Base-by-base conservation (phyloP, 1,284 basidiomycete genomes). In the Sporisorium iseilematis-ciliati region DNA sequence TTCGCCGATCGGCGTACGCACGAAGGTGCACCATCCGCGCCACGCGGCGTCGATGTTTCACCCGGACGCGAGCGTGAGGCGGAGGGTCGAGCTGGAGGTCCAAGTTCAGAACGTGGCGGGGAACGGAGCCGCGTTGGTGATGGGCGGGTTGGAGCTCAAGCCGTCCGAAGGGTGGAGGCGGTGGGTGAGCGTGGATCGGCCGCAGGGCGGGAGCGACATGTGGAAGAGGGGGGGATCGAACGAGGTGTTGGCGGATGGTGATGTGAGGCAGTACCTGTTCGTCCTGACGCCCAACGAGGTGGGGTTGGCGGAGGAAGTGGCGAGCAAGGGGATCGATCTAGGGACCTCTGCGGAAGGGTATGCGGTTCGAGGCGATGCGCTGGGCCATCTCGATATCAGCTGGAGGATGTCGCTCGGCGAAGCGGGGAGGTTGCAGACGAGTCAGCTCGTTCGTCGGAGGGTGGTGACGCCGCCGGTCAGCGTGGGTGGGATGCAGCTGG, bases 181-280 rank as follows among this genome's bases (percentile, higher is more conserved):
- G 26, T 62, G 79, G 50, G 20, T 38, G 6, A 75, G 66, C 43
- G 43, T 74, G 8, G 77, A 77, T 41, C 65, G 71, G 40, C 71
- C 68, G 2, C n/a, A 29, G 16, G 12, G 0, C 55, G 23, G 4
- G 33, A 14, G 1, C n/a, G 80, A 76, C 31, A 57, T 78, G 46
- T 76, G 75, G 66, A 16, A 71, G 14, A 55, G 52, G 48, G 21
- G 26, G 5, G 49, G 50, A 7, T 26, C 20, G 10, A 53, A 57
- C 16, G 61, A 67, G 31, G 52, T 73, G 8, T 61, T 85, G 1
- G 61, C 69, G 14, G 79, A 83, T 16, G 77, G 73, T 3, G 81
- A 80, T 23, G 68, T 83, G 1, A 48, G 81, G 4, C 84, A 85
- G 71, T 84, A 80, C 49, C 59, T 85, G 12, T 85, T 80, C 49